Conservation (phyloP, 345 rosid genomes). For the Toxicodendron radicans region DNA sequence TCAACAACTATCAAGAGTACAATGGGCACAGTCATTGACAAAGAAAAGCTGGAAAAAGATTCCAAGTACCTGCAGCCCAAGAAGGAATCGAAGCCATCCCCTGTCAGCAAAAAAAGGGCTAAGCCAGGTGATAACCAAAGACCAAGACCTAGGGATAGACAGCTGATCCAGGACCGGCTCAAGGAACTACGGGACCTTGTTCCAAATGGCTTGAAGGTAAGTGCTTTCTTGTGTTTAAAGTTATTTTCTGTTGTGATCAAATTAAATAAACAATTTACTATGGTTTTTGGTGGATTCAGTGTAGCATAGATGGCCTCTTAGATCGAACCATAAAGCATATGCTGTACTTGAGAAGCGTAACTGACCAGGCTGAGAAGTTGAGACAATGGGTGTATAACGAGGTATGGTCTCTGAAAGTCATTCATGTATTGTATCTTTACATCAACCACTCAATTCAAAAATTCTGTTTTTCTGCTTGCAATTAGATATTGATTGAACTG, state of each 20-base stretch:
- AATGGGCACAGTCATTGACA: slow-evolving; percentile 20
- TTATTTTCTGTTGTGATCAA: background rate
- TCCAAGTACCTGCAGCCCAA: background rate
- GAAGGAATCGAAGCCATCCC: slow-evolving; percentile 31
- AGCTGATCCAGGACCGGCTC: slow-evolving; percentile 66
- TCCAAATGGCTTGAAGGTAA: slow-evolving; percentile 58
- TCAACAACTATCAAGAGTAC: slow-evolving; percentile 29
- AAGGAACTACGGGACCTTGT: slow-evolving; percentile 68
- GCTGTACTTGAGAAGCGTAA: slow-evolving; percentile 47
- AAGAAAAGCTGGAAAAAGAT: slow-evolving; percentile 20
- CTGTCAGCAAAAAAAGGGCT: slow-evolving; percentile 38
- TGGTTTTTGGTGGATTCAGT: slow-evolving; percentile 35
- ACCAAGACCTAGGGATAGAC: slow-evolving; percentile 71
- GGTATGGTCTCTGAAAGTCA: slow-evolving; percentile 31
- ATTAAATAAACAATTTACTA: background rate
- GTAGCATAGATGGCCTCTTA: slow-evolving; percentile 72
- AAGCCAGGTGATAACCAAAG: slow-evolving; percentile 44
- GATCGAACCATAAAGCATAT: slow-evolving; percentile 60
- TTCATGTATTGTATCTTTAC: no score
- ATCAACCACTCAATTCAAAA: no score
- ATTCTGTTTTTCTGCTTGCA: background rate
- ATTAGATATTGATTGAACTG: no score
- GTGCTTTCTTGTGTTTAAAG: slow-evolving; percentile 9
- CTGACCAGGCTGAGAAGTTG: slow-evolving; percentile 58
- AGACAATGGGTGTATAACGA: slow-evolving; percentile 40